These are phyloP conservation scores for Yamadazyma insecticola DNA, from an alignment of 805 yeast species.

Conservation along the genomic window DNA sequence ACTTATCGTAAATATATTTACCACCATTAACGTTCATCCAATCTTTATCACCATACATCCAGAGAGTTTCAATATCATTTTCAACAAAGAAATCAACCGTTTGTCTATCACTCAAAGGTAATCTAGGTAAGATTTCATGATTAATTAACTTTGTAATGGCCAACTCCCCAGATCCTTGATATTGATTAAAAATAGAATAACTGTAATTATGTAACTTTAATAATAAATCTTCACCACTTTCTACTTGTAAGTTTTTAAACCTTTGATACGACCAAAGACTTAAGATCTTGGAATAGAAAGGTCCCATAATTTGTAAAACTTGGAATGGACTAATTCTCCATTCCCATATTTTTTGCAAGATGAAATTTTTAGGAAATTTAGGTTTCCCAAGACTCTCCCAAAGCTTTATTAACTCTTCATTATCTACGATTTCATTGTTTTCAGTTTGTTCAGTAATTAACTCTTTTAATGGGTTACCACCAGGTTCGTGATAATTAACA, in stretches of 20 bases:
- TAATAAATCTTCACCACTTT: slow-evolving; percentile 15
- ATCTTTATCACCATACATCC: slow-evolving; percentile 41
- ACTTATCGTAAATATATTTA: slow-evolving; percentile 22
- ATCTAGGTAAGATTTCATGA: slow-evolving; percentile 33
- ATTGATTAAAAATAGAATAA: slow-evolving; percentile 39
- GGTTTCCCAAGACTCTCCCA: slow-evolving; percentile 36
- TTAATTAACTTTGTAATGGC: slow-evolving; percentile 39
- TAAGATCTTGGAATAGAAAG: slow-evolving; percentile 34
- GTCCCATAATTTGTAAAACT: slow-evolving; percentile 33
- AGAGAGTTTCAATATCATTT: slow-evolving; percentile 19
- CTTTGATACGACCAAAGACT: slow-evolving; percentile 40
- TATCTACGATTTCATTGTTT: slow-evolving; percentile 12
- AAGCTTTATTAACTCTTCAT: slow-evolving; percentile 14
- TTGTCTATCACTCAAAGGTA: slow-evolving; percentile 39
- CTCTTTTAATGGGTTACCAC: slow-evolving; percentile 34
- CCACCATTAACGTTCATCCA: slow-evolving; percentile 43
- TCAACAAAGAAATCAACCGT: slow-evolving; percentile 24
- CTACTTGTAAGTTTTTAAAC: slow-evolving; percentile 25
- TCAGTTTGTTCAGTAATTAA: slow-evolving; percentile 14
- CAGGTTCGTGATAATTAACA: slow-evolving; percentile 28
- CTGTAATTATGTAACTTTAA: slow-evolving; percentile 37
- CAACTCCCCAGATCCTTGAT: slow-evolving; percentile 39
- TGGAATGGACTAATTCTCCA: slow-evolving; percentile 36
- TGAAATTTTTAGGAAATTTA: slow-evolving; percentile 27
- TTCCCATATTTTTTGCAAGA: slow-evolving; percentile 33